Evolutionary conservation across 2,329 filamentous ascomycete species (phyloP).

Genomic region (Monilinia fructicola): DNA sequence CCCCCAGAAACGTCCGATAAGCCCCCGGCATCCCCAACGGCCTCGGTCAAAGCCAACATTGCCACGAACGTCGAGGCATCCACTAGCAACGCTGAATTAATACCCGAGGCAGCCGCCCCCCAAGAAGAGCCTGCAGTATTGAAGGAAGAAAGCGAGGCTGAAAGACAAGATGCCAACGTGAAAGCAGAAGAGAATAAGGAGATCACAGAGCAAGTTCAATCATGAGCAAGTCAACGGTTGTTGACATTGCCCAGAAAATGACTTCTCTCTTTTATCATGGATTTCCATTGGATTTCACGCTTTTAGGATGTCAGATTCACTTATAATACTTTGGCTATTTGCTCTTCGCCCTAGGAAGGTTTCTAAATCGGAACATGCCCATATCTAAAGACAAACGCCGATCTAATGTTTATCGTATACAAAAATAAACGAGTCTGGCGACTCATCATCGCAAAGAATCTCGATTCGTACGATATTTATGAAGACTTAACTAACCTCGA

Average conservation of each 20-base stretch:
- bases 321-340: neutral
- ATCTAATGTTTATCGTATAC: neutral
- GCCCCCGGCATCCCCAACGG: slow-evolving; percentile 16
- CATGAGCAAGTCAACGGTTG: slow-evolving; percentile 11
- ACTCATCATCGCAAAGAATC: neutral
- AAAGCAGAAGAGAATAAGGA: slow-evolving; percentile 30
- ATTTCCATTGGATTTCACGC: slow-evolving; percentile 6
- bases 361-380: neutral
- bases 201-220: slow-evolving; percentile 21
- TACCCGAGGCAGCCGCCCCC: slow-evolving; percentile 38
- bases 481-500: neutral
- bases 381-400: neutral
- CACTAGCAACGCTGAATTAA: slow-evolving; percentile 22
- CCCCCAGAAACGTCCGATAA: slow-evolving; percentile 19
- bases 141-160: slow-evolving; percentile 40
- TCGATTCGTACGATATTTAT: neutral
- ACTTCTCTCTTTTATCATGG: slow-evolving; percentile 2
- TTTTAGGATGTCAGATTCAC: neutral
- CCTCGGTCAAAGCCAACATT: slow-evolving; percentile 17
- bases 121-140: slow-evolving; percentile 39
- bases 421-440: neutral
- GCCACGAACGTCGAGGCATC: slow-evolving; percentile 7
- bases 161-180: slow-evolving; percentile 37
- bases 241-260: neutral
- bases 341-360: neutral